phyloP scores from a whole-genome alignment of 2,329 filamentous ascomycete species.

The Boeremia exigua region DNA sequence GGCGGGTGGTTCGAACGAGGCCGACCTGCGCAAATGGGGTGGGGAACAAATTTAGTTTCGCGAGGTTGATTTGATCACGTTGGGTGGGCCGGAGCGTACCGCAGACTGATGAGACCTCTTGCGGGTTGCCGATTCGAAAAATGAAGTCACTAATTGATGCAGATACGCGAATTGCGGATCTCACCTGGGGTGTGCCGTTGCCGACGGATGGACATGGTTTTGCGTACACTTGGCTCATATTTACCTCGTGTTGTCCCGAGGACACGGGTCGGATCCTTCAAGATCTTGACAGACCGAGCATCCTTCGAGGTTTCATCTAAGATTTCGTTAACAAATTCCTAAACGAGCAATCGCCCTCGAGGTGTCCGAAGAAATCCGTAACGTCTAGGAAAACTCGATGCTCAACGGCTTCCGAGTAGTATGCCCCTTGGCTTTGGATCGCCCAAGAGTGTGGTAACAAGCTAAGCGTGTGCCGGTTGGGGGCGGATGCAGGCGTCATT shows the following conservation, averaged over 20 bases:
- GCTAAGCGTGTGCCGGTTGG: not conserved
- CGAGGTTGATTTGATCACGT: not conserved
- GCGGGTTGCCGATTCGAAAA: not conserved
- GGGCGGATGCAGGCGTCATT: slow-evolving; percentile 4
- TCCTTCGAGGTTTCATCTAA: not conserved
- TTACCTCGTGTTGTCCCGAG: not conserved
- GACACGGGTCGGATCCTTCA: not conserved
- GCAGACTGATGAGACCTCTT: not conserved
- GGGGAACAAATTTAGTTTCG: not conserved
- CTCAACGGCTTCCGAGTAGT: not conserved
- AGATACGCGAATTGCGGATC: not conserved
- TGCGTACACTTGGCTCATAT: not conserved
- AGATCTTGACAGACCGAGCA: slow-evolving; percentile 2
- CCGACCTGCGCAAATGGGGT: not conserved
- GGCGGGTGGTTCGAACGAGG: slow-evolving; percentile 4
- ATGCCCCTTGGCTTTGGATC: not conserved
- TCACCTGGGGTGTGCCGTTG: not conserved
- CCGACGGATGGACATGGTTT: not conserved
- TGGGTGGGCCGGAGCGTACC: not conserved
- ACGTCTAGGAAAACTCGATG: not conserved
- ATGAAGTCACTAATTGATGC: not conserved
- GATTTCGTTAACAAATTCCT: not conserved
- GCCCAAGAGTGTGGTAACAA: slow-evolving; percentile 7
- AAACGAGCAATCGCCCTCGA: not conserved
- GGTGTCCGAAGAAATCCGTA: slow-evolving; percentile 16